Conservation (phyloP, 2,329 filamentous ascomycete genomes). For the Monilinia polystroma region DNA sequence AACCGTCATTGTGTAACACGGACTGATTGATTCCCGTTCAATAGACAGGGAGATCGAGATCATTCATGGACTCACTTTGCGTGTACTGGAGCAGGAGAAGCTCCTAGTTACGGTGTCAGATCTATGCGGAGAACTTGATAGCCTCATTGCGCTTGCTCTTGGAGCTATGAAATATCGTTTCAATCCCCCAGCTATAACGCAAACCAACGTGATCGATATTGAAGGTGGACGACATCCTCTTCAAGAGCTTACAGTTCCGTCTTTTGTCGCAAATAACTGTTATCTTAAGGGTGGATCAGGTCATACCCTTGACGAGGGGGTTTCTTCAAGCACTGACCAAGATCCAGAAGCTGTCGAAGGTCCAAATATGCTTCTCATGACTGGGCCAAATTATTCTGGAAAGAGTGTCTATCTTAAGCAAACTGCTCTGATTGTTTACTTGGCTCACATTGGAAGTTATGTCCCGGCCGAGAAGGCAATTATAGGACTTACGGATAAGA, state of each 20-base stretch:
- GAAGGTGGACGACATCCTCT: slow-evolving; percentile 79
- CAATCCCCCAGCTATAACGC: slow-evolving; percentile 65
- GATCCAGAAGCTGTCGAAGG: slow-evolving; percentile 31
- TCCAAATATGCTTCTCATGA: slow-evolving; percentile 75
- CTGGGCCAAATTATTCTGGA: slow-evolving; percentile 93
- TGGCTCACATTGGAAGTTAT: slow-evolving; percentile 90
- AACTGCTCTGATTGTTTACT: slow-evolving; percentile 82
- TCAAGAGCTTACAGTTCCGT: slow-evolving; percentile 77
- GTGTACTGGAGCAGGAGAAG: slow-evolving; percentile 66
- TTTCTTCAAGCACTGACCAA: not conserved
- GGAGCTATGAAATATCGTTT: slow-evolving; percentile 76
- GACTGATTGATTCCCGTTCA: not conserved
- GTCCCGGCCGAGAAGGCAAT: slow-evolving; percentile 75
- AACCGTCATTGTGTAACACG: not conserved
- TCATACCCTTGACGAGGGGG: slow-evolving; percentile 26
- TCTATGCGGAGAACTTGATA: slow-evolving; percentile 82
- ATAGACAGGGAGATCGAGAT: slow-evolving; percentile 86
- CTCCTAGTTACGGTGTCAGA: slow-evolving; percentile 70
- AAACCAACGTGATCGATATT: slow-evolving; percentile 70
- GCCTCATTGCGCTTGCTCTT: slow-evolving; percentile 74
- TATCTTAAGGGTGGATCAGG: slow-evolving; percentile 61
- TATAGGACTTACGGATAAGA: slow-evolving; percentile 89
- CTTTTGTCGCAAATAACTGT: slow-evolving; percentile 82
- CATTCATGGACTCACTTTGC: slow-evolving; percentile 70
- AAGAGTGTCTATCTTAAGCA: slow-evolving; percentile 97